Conservation (phyloP, 208 protist genomes). For the Perkinsela sp. region DNA sequence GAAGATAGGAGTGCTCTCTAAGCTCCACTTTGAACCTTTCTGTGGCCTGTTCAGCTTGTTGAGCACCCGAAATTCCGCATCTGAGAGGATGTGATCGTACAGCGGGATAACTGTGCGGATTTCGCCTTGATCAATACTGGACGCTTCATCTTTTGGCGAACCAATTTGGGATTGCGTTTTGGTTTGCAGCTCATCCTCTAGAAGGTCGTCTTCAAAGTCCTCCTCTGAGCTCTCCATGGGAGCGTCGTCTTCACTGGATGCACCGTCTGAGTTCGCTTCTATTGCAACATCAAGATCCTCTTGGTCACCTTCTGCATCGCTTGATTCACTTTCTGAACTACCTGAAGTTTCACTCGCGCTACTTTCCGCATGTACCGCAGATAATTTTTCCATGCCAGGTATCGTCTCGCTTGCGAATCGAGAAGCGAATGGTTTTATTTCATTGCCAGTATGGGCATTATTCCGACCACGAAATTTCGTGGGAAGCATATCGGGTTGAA, state of each 20-base stretch:
- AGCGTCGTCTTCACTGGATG: conserved; percentile 6
- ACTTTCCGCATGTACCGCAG: conserved; percentile 3
- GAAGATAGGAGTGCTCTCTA: conserved; percentile 6
- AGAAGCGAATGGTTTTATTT: conserved; percentile 10
- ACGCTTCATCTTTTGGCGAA: not conserved
- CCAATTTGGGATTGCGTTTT: conserved; percentile 2
- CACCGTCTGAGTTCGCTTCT: conserved; percentile 7
- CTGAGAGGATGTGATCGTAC: not conserved
- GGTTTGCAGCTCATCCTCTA: not conserved
- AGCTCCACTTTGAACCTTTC: not conserved
- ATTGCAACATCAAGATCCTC: conserved; percentile 11
- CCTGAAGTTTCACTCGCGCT: conserved; percentile 6
- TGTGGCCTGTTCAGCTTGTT: not conserved
- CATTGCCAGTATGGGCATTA: conserved; percentile 8
- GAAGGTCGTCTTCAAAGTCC: conserved; percentile 8
- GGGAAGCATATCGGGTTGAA: conserved; percentile 76
- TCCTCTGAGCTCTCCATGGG: conserved; percentile 9
- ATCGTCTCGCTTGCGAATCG: not conserved
- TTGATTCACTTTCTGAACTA: conserved; percentile 6
- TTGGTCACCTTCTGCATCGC: conserved; percentile 12
- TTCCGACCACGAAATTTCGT: conserved; percentile 56
- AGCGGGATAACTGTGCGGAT: not conserved
- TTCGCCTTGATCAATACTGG: not conserved
- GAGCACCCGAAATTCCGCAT: not conserved
- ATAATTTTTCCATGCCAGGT: not conserved